phyloP scores from a whole-genome alignment of 441 rosid species.

The Gossypium lobatum region DNA sequence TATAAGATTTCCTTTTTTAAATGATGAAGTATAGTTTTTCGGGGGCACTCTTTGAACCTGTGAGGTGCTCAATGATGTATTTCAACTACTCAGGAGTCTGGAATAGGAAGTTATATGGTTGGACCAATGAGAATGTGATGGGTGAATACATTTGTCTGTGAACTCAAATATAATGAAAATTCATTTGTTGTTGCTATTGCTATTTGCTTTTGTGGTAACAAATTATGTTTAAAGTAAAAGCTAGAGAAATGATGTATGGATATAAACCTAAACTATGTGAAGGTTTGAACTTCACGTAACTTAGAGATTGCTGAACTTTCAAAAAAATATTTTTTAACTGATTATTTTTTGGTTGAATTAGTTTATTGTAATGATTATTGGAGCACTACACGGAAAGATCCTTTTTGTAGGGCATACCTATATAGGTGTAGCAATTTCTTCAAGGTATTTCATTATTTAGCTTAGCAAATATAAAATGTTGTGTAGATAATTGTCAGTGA shows the following conservation, averaged over 20 bases:
- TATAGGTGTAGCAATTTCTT: background rate
- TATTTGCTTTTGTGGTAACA: background rate
- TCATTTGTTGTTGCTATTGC: background rate
- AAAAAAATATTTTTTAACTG: no score
- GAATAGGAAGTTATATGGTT: background rate
- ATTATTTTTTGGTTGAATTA: no score
- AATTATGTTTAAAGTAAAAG: no score
- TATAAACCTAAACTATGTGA: no score
- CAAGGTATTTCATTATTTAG: background rate
- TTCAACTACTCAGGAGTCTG: background rate
- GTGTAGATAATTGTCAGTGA: background rate
- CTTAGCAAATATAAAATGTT: background rate
- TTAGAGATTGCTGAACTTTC: no score
- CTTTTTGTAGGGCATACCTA: no score
- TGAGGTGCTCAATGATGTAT: background rate
- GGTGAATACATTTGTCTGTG: background rate
- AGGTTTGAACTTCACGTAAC: no score
- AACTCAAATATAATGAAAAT: background rate
- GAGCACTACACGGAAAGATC: no score
- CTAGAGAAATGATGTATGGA: no score
- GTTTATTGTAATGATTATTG: no score
- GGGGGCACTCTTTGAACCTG: background rate
- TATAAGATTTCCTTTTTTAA: background rate
- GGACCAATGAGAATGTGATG: background rate
- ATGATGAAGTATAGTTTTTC: background rate